Evolutionary conservation across 768 basidiomycete species (phyloP), one percentile per base, ranked within the genome.

Genomic region (Cystobasidium ongulense): DNA sequence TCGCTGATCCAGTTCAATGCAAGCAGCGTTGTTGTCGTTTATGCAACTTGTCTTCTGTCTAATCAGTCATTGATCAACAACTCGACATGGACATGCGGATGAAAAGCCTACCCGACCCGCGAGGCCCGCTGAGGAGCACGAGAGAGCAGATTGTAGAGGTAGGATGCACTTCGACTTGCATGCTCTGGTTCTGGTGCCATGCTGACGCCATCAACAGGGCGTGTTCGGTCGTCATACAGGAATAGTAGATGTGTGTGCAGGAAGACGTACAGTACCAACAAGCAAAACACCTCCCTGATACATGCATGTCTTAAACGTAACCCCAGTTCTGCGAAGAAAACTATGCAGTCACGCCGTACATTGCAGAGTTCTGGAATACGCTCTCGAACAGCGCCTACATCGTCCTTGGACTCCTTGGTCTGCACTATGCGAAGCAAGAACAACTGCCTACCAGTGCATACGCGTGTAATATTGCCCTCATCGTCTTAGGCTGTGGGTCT

Each of bases 271-370:
- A n/a, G n/a, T n/a, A n/a, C n/a, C n/a, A n/a, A n/a, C n/a, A n/a
- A n/a, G n/a, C n/a, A n/a, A n/a, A n/a, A n/a, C n/a, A n/a, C n/a
- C n/a, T 4, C 21, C 46, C 21, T 21, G 52, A 7, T 50, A 27
- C 5, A 25, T 71, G 15, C 53, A 15, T 23, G 59, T 11, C 23
- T 21, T 21, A 23, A 23, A 29, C 13, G 25, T 52, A 33, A n/a
- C 35, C 17, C 62, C 68, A 71, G 68, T 71, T 71, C 68, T 71
- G 68, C 68, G 68, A 71, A 59, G 52, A 71, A 2, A 71, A 71
- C 38, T 71, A 71, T 35, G 25, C 27, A n/a, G 39, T 71, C 35
- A 71, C 68, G 27, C 68, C 68, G 33, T 71, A 71, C 54, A 71
- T 71, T 5, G 68, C 68, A 8, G 68, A 71, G 43, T 71, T 54